Base-by-base conservation (phyloP, 2,329 filamentous ascomycete genomes). In the Aschersonia sp. region DNA sequence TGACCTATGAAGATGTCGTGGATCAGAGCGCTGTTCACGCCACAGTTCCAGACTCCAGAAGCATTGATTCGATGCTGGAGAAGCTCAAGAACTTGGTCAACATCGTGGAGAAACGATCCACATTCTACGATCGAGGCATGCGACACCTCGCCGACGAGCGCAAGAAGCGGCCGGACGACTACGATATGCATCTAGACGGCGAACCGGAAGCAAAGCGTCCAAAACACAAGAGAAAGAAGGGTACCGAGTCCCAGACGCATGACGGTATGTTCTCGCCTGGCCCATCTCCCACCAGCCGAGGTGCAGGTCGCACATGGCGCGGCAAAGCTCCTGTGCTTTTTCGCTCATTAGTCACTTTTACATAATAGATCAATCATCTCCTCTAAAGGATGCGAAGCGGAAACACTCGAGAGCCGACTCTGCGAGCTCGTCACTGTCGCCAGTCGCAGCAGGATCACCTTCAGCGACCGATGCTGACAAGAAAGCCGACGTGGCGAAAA, bases 161-260 rank as follows among this genome's bases (percentile, higher is more conserved):
- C 47, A 85, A 86, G 61, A 75, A 80, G 42, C 68, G 74, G 53
- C 67, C 73, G 32, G 75, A 79, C 48, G 75, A 80, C 47, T 68
- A 63, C 44, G 67, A 77, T 52, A 62, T 69, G 49, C 71, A 71
- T 56, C 70, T 53, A 51, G 59, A 71, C 47, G 72, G 64, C 31
- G 74, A 77, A 43, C 70, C 70, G 51, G 70, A 72, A 47, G 63
- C 66, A 29, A 77, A 77, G 57, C 75, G 77, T 59, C 67, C 71
- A 30, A 89, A 89, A 62, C 74, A 84, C 54, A 89, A 86, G 72
- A 89, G 86, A 69, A 81, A 85, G 61, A 89, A 88, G 66, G 85
- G 83, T 30, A 70, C 77, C 5, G 79, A 82, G 50, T 71, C 64
- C 47, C 66, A 76, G 32, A 70, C 70, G 50, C 46, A 45, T 40